A percentile compares a stretch with the other conserved stretches of the same genome.
phyloP scores from a whole-genome alignment of 306 rosid species.

The Ziziphus jujuba region DNA sequence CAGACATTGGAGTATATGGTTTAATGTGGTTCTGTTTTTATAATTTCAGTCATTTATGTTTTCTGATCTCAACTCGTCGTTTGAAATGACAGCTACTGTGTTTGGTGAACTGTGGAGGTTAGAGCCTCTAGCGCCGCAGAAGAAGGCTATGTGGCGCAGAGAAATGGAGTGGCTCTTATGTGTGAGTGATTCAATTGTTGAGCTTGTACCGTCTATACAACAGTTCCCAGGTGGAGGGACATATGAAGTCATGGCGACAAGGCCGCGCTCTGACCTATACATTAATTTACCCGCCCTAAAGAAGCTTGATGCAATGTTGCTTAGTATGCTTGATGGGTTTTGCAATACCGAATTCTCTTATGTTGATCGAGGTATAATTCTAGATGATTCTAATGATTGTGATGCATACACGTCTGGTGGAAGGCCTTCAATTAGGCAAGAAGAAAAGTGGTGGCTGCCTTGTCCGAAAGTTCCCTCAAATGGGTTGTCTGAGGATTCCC shows the following conservation, averaged over 20 bases:
- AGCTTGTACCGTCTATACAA: conserved; percentile 83
- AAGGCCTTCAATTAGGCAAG: conserved; percentile 90
- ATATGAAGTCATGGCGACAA: conserved; percentile 78
- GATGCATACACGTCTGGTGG: conserved; percentile 45
- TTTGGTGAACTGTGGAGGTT: conserved; percentile 94
- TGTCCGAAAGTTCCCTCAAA: conserved; percentile 78
- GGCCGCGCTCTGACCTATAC: conserved; percentile 80
- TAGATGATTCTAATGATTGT: conserved; percentile 63
- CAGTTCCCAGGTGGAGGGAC: conserved; percentile 91
- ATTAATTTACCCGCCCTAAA: conserved; percentile 82
- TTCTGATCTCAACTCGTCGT: conserved; percentile 14
- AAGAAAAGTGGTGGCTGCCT: conserved; percentile 99
- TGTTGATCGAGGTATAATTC: conserved; percentile 64
- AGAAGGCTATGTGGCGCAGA: conserved; percentile 83
- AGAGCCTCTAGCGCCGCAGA: conserved; percentile 76
- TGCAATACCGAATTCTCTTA: conserved; percentile 70
- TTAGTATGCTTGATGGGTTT: conserved; percentile 84
- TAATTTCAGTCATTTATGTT: background rate
- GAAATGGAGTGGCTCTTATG: conserved; percentile 92
- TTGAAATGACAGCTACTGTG: conserved; percentile 67
- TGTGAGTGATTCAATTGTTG: conserved; percentile 86
- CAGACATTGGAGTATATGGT: background rate
- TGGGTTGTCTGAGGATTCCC: conserved; percentile 65
- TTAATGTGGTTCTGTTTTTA: background rate
- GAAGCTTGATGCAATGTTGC: conserved; percentile 85